Base-by-base conservation (phyloP, 768 basidiomycete genomes). In the Leccinum subgranulosum region DNA sequence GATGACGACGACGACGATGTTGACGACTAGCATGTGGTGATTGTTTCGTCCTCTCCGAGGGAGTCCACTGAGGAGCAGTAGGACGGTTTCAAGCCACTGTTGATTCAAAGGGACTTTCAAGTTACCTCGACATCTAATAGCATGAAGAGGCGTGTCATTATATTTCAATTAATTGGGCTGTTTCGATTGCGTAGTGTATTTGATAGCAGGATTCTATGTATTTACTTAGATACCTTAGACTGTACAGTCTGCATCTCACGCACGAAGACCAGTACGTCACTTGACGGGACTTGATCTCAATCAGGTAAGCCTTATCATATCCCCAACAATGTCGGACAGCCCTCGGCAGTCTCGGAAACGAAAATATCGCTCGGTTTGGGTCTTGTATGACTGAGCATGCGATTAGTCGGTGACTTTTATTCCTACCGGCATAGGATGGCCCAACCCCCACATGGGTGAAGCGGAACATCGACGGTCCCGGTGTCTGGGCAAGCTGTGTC, bases 401-500 rank as follows among this genome's bases (percentile, higher is more conserved):
- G 33, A 1, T 6, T 36, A 19, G n/a, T 33, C 17, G 43, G 25
- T 34, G 23, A 50, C 15, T 33, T 51, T 58, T 51, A 69, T 25
- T 23, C 34, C 25, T 29, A 10, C 29, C 41, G 19, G 29, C 41
- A 11, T 61, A 89, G 87, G 86, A 88, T 64, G 87, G 87, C 6
- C 39, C 65, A 29, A 82, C 83, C 3, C 80, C 84, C 17, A 79
- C 85, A 28, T 87, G 86, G 85, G 79, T 74, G 21, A 89, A 84
- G 69, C 74, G 81, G 45, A 71, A 76, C 25, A 81, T 92, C 56
- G 87, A 89, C 58, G 92, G 92, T 9, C 92, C 92, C 19, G 91
- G 92, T 17, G 74, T 94, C 19, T 94, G 92, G 91, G 88, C 84
- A 10, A 91, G 86, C 65, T 93, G 90, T 78, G 81, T 91, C 29